Base-by-base conservation (phyloP, 169 alveolate species). In the Eimeria sp. region DNA sequence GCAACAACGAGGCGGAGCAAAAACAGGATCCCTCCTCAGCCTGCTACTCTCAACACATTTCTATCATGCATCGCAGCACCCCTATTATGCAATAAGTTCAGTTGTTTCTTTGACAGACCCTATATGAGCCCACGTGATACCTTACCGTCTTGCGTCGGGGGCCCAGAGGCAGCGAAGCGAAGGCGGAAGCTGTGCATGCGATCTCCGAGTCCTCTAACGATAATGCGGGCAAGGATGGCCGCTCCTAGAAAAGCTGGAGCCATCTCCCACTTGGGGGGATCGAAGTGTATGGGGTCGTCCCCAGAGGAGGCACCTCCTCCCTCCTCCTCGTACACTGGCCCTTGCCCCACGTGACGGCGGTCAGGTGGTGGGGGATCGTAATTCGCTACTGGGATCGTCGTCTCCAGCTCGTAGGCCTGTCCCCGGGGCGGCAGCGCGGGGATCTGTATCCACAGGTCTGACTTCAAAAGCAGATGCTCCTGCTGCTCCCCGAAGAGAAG, bases 201-300 rank as follows among this genome's bases (percentile, higher is more conserved):
- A 72, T 95, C 95, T 46, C 95, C 90, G 16, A 95, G 95, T 16
- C 93, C 96, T 10, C 96, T 74, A 9, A 85, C 68, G 72, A 85
- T 10, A 49, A 95, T 58, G 76, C 95, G 95, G 0, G 72, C 90
- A 20, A 95, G 30, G 6, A 95, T 40, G 37, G 89, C 96, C 0
- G 96, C 95, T 4, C 95, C 95, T 58, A 89, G 33, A 76, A 89
- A 72, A 0, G 87, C 95, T 54, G 76, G 88, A 23, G 49, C 85
- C 87, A 77, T 46, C 46, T 71, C 95, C 95, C 87, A 72, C 37
- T 87, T 87, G 14, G 94, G 94, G 83, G 94, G 94, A 43, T 87
- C 94, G 62, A 87, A 27, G 66, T 87, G 94, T 62, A 52, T 66
- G 82, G 94, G 83, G 18, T 23, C 64, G 30, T 87, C 94, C 6